Base-by-base conservation (phyloP, 139 green algal genomes). In the Chloropicon primus region DNA sequence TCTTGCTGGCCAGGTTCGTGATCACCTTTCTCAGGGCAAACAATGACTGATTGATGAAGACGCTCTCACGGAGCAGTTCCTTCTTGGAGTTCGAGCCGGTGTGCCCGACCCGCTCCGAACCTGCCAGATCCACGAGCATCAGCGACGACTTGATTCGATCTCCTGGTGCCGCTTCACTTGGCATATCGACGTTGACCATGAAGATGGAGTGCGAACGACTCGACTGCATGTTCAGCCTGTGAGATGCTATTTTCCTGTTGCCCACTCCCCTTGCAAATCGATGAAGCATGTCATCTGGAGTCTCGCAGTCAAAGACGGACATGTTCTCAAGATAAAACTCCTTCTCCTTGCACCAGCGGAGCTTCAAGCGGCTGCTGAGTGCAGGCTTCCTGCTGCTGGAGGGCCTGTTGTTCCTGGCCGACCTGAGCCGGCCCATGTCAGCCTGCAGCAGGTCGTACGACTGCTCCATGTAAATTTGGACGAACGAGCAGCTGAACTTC, bases 391-490 rank as follows among this genome's bases (percentile, higher is more conserved):
- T 5, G 41, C 41, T 17, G 41, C 41, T 62, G 10, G 41, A 5
- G 41, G 41, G 41, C 41, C 41, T 62, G 41, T 5, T 17, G 41
- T 62, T 62, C 41, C 41, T 62, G 5, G 41, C 41, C 10, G 41
- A 62, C 41, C 41, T 62, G 5, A 62, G 41, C 41, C 41, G 41
- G 41, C 41, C 41, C 41, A 62, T 62, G 41, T 62, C 41, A 62
- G 41, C 41, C 41, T 62, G 41, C 41, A 89, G 78, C 2, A 86
- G 79, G 80, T 88, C 82, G 77, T 88, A 88, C 53, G 75, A 81
- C 77, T 90, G 86, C 81, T 90, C 86, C 77, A 84, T 83, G 79
- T 90, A 90, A 73, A 90, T 82, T 81, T 90, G 85, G 25, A 82
- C 78, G 24, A 73, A 85, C 22, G 80, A 85, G 73, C 24, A 54